A percentile compares a stretch with the other conserved stretches of the same genome.
phyloP scores from a whole-genome alignment of 2,329 filamentous ascomycete species.

The Ophiobolus disseminans region DNA sequence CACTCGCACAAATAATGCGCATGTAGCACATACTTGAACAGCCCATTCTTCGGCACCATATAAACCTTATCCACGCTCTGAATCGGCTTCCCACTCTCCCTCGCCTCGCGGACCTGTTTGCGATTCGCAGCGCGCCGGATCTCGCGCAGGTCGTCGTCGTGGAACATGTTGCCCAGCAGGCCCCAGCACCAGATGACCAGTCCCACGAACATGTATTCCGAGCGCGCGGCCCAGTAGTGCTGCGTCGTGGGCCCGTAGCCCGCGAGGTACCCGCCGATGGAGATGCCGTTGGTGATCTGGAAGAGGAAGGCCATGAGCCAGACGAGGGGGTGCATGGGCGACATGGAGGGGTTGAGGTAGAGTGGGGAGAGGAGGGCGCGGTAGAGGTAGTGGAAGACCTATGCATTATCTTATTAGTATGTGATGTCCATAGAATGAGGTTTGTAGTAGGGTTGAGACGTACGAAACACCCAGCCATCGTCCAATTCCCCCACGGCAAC shows the following conservation, averaged over 20 bases:
- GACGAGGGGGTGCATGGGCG: constrained; percentile 78
- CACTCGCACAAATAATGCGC: constrained; percentile 97
- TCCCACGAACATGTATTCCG: constrained; percentile 64
- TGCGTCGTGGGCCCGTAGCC: constrained; percentile 76
- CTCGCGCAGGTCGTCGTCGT: constrained; percentile 88
- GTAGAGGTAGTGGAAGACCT: constrained; percentile 88
- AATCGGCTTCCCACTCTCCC: constrained; percentile 54
- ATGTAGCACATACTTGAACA: constrained; percentile 84
- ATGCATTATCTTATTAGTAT: constrained; percentile 13
- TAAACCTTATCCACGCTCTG: constrained; percentile 79
- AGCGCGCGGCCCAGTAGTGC: constrained; percentile 57
- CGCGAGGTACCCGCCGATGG: constrained; percentile 79
- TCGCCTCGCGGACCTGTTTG: constrained; percentile 60
- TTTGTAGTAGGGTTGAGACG: constrained; percentile 32
- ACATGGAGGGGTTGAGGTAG: constrained; percentile 85
- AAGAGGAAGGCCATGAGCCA: constrained; percentile 71
- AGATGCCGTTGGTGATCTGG: constrained; percentile 81
- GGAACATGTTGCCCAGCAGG: constrained; percentile 80
- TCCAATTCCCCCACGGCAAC: constrained; percentile 79
- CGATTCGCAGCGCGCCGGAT: constrained; percentile 75
- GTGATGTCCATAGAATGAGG: background rate
- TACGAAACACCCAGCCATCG: constrained; percentile 72
- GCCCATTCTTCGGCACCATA: constrained; percentile 79
- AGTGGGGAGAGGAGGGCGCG: constrained; percentile 84
- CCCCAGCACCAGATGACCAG: constrained; percentile 78